Evolutionary conservation across 495 filamentous ascomycete genomes (phyloP), one percentile per base, ranked within the genome.

Genomic region (Entonaema liquescens): DNA sequence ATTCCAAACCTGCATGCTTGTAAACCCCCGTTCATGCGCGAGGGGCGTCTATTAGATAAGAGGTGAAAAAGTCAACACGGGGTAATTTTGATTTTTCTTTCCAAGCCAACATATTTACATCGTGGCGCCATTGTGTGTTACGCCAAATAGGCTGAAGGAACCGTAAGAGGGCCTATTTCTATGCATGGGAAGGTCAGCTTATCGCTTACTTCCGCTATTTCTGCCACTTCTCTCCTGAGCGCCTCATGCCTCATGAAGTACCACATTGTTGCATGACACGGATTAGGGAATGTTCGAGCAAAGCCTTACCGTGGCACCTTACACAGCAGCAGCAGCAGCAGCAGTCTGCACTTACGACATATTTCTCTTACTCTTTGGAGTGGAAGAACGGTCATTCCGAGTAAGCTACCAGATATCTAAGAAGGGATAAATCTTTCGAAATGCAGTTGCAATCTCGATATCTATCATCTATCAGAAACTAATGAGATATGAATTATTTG

Each of bases 191-290:
- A 33, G 25, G 49, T 53, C n/a, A 53, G 49, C 49, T 29, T 29
- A 53, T 17, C 23, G 49, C 49, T 53, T 29, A 53, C 49, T 28
- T 17, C 49, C 49, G 49, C 49, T 12, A 53, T 29, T 53, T 17
- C 31, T 53, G 13, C 12, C 23, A 12, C 49, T 9, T 33, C 1
- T 29, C 13, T 53, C 49, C 49, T 29, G 5, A 28, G 23, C 49
- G 25, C 49, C 49, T 53, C 49, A 17, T 53, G n/a, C n/a, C n/a
- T n/a, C n/a, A n/a, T n/a, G n/a, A n/a, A 17, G 7, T 21, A 53
- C 3, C 7, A 26, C 23, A 29, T 53, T 53, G 8, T 21, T 29
- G 26, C 23, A 53, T 29, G 25, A 29, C 17, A 17, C 49, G 26
- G 49, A 53, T 53, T 53, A 5, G 49, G 28, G 15, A 29, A 53